phyloP scores from a whole-genome alignment of 495 filamentous ascomycete genomes.

The Xylaria castorea region DNA sequence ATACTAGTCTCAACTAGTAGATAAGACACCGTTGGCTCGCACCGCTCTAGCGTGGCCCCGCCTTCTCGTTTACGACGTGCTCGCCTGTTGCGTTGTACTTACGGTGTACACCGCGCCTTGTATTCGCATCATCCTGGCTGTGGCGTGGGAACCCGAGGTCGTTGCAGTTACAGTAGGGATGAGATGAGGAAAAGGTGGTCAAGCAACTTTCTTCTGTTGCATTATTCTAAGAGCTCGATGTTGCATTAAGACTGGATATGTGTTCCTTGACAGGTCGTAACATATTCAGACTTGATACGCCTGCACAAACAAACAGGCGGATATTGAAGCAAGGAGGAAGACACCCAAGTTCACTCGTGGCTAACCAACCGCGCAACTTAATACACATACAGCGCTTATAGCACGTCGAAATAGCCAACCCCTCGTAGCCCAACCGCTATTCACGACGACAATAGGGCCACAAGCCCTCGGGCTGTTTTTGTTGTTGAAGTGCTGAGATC shows the following conservation, averaged over 20 bases:
- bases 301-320: background rate
- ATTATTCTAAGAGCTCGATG: background rate
- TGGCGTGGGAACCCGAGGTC: no score
- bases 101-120: no score
- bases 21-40: slow-evolving; percentile 11
- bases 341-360: background rate
- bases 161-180: no score
- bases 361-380: background rate
- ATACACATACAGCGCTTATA: background rate
- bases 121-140: no score
- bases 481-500: background rate
- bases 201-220: no score
- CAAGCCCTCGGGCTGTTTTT: no score
- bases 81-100: no score
- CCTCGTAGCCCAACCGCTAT: background rate
- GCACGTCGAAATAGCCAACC: no score
- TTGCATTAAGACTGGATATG: background rate
- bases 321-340: background rate
- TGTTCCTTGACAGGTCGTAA: background rate
- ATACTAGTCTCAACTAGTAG: slow-evolving; percentile 20
- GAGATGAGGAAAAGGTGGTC: no score
- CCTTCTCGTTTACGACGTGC: no score
- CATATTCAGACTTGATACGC: background rate
- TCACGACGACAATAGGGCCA: no score
- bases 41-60: background rate